These are phyloP conservation scores for Epichloe sibirici DNA, from an alignment of 2,329 filamentous ascomycete genomes.

Conservation along the genomic window DNA sequence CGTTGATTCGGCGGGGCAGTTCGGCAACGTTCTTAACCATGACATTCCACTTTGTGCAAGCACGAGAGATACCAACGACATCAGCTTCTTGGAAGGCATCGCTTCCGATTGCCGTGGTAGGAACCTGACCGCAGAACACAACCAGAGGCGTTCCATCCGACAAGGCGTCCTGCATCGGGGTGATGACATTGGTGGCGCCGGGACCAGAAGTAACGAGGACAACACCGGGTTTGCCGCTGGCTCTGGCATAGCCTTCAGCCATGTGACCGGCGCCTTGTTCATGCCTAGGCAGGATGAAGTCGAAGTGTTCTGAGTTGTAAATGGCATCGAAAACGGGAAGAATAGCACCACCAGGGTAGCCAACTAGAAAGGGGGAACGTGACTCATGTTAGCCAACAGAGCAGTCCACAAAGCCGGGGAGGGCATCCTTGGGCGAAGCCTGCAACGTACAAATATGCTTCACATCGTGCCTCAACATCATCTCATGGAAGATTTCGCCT, in stretches of 20 bases:
- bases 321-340: constrained; percentile 97
- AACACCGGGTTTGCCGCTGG: constrained; percentile 85
- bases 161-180: constrained; percentile 89
- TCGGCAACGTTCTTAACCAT: constrained; percentile 96
- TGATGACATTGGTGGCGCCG: constrained; percentile 91
- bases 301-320: constrained; percentile 93
- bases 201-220: constrained; percentile 95
- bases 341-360: constrained; percentile 91
- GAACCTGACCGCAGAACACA: constrained; percentile 90
- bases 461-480: constrained; percentile 89
- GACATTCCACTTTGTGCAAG: constrained; percentile 98
- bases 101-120: constrained; percentile 79
- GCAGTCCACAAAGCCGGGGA: too few species aligned
- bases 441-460: constrained; percentile 78
- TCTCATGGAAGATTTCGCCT: constrained; percentile 96
- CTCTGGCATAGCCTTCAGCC: constrained; percentile 93
- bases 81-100: constrained; percentile 98
- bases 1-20: constrained; percentile 85
- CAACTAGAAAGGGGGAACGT: constrained; percentile 36
- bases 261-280: constrained; percentile 98
- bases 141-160: constrained; percentile 94
- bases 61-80: constrained; percentile 81
- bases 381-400: constrained; percentile 13
- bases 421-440: background rate
- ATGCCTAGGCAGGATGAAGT: constrained; percentile 89